A percentile compares a stretch with the other conserved stretches of the same genome.
Evolutionary conservation across 768 basidiomycete genomes (phyloP).

Genomic region (Termitomyces sp.): DNA sequence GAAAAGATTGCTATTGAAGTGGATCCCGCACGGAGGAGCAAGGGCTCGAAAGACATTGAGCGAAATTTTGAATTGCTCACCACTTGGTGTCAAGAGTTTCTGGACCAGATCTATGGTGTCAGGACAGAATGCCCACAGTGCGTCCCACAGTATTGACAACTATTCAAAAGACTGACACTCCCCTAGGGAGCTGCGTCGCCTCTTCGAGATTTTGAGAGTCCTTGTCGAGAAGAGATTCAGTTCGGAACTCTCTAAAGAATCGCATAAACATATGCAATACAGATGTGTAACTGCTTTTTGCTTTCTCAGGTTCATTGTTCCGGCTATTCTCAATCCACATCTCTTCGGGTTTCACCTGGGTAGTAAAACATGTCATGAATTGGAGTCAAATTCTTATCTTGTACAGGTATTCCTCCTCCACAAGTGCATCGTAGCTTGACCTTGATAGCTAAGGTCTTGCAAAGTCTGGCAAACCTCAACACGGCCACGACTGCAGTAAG

Average conservation of each 20-base stretch:
- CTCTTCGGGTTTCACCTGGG: constrained; percentile 77
- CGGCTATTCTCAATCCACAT: constrained; percentile 86
- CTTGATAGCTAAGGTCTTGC: constrained; percentile 83
- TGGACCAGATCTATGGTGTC: constrained; percentile 77
- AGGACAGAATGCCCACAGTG: constrained; percentile 74
- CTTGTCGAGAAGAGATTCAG: constrained; percentile 69
- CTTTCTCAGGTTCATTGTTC: constrained; percentile 87
- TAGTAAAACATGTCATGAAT: constrained; percentile 25
- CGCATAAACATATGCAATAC: constrained; percentile 58
- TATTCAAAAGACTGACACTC: constrained; percentile 1
- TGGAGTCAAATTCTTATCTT: constrained; percentile 1
- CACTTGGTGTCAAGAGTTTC: constrained; percentile 76
- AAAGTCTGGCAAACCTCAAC: constrained; percentile 85
- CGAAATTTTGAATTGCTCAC: constrained; percentile 67
- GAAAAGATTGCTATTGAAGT: constrained; percentile 82
- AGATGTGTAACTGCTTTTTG: constrained; percentile 88
- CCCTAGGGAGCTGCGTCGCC: constrained; percentile 63
- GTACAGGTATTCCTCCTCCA: constrained; percentile 58
- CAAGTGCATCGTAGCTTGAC: constrained; percentile 79
- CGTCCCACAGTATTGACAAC: constrained; percentile 22
- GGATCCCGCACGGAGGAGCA: constrained; percentile 67
- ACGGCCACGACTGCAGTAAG: constrained; percentile 34
- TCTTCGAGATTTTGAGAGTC: constrained; percentile 68
- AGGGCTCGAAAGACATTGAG: constrained; percentile 58
- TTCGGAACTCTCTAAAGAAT: constrained; percentile 36